Evolutionary conservation across 345 rosid genomes (phyloP).

Genomic region (Bretschneidera sinensis): DNA sequence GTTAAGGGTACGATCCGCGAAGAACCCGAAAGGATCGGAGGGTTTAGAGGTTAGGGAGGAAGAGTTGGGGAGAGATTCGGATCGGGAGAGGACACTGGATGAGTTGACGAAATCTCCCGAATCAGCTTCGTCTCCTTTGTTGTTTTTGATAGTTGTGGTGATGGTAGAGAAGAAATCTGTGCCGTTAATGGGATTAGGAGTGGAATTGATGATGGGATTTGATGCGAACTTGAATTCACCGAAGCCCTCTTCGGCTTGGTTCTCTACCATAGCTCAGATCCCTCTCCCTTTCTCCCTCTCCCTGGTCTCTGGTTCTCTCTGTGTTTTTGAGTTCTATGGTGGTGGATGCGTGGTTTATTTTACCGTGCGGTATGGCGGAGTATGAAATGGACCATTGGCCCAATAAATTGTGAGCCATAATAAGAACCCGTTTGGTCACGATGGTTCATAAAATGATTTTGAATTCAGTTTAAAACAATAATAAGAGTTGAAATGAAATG

Average conservation of each 20-base stretch:
- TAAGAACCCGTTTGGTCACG: too few relatives aligned
- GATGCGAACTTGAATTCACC: constrained; percentile 46
- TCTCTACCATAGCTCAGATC: constrained; percentile 26
- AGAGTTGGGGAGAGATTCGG: constrained; percentile 23
- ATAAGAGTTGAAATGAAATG: too few relatives aligned
- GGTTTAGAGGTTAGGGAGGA: background rate
- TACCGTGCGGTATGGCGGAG: constrained; percentile 18
- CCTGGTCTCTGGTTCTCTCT: background rate
- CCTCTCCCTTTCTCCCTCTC: constrained; percentile 3
- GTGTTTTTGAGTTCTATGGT: background rate
- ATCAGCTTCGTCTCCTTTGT: constrained; percentile 44
- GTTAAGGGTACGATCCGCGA: constrained; percentile 13
- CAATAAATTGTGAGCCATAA: too few relatives aligned
- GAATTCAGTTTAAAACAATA: too few relatives aligned
- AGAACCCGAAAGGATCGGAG: constrained; percentile 11
- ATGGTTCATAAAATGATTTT: too few relatives aligned
- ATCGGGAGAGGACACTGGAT: constrained; percentile 15
- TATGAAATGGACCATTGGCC: too few relatives aligned
- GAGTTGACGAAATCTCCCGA: constrained; percentile 78
- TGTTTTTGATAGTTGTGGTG: constrained; percentile 7
- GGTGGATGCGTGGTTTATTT: constrained; percentile 28
- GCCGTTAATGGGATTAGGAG: constrained; percentile 28
- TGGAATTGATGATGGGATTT: constrained; percentile 13
- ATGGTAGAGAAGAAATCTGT: constrained; percentile 29
- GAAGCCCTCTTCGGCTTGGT: constrained; percentile 29